Conservation (phyloP, 768 basidiomycete species). For the Suillus tomentosus region DNA sequence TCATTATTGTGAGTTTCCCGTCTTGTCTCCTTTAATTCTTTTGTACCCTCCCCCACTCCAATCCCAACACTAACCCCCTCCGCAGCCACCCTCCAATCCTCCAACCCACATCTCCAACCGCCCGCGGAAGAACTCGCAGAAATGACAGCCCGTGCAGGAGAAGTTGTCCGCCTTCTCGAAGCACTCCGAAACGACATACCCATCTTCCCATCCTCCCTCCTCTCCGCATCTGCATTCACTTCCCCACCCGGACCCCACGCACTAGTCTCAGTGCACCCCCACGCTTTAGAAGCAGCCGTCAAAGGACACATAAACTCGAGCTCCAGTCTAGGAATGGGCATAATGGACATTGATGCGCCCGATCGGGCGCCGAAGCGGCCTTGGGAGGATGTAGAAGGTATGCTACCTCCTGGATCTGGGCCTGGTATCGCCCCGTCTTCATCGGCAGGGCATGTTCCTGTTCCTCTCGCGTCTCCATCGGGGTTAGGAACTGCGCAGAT, state of each 20-base stretch:
- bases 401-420: constrained; percentile 23
- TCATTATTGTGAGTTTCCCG: constrained; percentile 57
- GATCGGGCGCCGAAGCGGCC: constrained; percentile 75
- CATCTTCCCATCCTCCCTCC: constrained; percentile 20
- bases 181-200: constrained; percentile 20
- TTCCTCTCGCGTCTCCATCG: background rate
- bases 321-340: constrained; percentile 9
- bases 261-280: constrained; percentile 16
- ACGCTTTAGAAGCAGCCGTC: constrained; percentile 2
- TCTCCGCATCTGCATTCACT: constrained; percentile 17
- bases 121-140: constrained; percentile 58
- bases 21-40: constrained; percentile 3
- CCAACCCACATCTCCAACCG: constrained; percentile 53
- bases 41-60: background rate
- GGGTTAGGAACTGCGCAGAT: background rate
- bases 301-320: background rate
- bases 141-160: constrained; percentile 66
- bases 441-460: background rate
- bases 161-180: constrained; percentile 70
- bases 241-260: constrained; percentile 12
- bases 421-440: background rate
- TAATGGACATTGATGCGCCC: constrained; percentile 34
- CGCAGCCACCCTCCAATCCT: constrained; percentile 35
- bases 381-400: constrained; percentile 63
- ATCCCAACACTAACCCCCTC: background rate